Evolutionary conservation across 2,329 filamentous ascomycete genomes (phyloP).

Genomic region (Dothistroma septosporum): DNA sequence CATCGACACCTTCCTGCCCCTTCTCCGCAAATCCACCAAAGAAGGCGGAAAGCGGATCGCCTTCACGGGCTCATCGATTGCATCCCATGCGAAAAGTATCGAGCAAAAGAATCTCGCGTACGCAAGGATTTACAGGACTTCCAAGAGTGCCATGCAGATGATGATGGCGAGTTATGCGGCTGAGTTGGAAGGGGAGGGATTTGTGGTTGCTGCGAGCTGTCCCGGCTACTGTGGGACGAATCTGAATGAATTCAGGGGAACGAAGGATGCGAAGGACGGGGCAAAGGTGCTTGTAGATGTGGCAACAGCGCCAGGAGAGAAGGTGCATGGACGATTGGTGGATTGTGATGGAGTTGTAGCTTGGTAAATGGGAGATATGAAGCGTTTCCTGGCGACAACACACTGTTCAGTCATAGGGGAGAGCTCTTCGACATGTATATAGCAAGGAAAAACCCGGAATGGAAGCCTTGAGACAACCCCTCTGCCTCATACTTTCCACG

Average conservation of each 20-base stretch:
- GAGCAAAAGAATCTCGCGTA: conserved; percentile 8
- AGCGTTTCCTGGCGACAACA: too few species aligned
- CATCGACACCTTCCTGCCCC: conserved; percentile 28
- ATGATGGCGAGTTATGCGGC: conserved; percentile 24
- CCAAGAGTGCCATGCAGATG: conserved; percentile 31
- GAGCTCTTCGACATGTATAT: too few species aligned
- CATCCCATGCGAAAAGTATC: not conserved
- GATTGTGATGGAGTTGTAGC: conserved; percentile 25
- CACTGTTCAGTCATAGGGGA: too few species aligned
- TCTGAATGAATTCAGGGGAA: conserved; percentile 25
- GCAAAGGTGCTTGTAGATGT: conserved; percentile 27
- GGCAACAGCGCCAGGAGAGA: conserved; percentile 22
- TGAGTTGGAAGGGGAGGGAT: conserved; percentile 25
- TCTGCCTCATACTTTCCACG: too few species aligned
- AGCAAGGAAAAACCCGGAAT: too few species aligned
- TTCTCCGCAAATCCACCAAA: conserved; percentile 23
- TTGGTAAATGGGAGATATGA: conserved; percentile 14
- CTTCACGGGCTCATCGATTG: conserved; percentile 25
- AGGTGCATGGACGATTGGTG: conserved; percentile 26
- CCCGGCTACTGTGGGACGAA: conserved; percentile 26
- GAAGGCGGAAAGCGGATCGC: conserved; percentile 25
- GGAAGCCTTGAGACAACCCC: too few species aligned
- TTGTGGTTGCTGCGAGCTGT: conserved; percentile 23
- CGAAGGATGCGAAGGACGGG: conserved; percentile 30
- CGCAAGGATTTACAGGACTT: conserved; percentile 23